These are phyloP conservation scores for Platismatia glauca DNA, from an alignment of 495 filamentous ascomycete genomes.

Conservation along the genomic window DNA sequence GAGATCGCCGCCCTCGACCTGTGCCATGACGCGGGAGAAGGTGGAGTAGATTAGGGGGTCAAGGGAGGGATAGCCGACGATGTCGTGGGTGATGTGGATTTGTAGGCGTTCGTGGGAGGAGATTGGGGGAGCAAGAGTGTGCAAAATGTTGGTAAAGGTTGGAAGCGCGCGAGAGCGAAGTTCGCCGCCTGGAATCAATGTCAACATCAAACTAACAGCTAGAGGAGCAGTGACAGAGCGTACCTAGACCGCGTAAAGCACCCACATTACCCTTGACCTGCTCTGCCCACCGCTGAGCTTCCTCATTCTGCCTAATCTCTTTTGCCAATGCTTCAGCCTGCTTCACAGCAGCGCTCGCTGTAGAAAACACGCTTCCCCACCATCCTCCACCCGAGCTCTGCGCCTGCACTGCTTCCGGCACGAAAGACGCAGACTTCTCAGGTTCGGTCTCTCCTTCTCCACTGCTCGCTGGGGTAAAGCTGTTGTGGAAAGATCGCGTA, in stretches of 20 bases:
- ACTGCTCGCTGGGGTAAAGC: constrained; percentile 34
- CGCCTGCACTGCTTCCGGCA: constrained; percentile 28
- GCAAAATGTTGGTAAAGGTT: constrained; percentile 88
- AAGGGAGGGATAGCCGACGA: constrained; percentile 86
- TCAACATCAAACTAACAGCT: constrained; percentile 18
- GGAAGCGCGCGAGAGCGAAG: constrained; percentile 82
- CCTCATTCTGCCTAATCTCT: constrained; percentile 91
- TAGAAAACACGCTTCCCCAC: constrained; percentile 80
- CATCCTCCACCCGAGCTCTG: constrained; percentile 60
- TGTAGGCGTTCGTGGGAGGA: constrained; percentile 94
- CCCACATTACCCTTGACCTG: constrained; percentile 90
- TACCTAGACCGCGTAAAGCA: constrained; percentile 72
- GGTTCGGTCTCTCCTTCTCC: constrained; percentile 28
- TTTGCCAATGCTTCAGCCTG: constrained; percentile 89
- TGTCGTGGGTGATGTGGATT: constrained; percentile 95
- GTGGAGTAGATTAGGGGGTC: constrained; percentile 88
- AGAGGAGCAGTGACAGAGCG: constrained; percentile 18
- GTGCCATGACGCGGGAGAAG: constrained; percentile 94
- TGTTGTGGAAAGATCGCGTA: constrained; percentile 53
- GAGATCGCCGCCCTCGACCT: constrained; percentile 97
- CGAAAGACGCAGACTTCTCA: constrained; percentile 21
- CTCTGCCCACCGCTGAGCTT: constrained; percentile 90
- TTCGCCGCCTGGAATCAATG: constrained; percentile 61
- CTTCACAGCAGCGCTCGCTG: constrained; percentile 73
- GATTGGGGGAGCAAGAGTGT: constrained; percentile 92